Evolutionary conservation across 2,329 filamentous ascomycete species (phyloP), one percentile per base, ranked within the genome.

Genomic region (Claviceps citrina): DNA sequence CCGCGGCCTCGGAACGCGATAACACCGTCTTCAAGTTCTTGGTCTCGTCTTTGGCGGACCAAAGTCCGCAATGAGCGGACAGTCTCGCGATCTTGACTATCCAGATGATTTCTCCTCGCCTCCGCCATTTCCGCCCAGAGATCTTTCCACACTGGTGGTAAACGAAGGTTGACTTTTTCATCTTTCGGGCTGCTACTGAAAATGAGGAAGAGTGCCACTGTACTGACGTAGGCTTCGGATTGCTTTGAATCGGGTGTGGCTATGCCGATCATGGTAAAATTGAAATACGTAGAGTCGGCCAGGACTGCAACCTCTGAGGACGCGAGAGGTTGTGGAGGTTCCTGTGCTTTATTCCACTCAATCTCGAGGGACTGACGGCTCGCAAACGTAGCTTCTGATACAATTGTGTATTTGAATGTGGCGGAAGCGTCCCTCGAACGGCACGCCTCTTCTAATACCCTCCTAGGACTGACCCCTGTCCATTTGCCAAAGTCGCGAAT

Each of bases 401-500:
- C 64, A 31, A 81, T 60, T 41, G 68, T 76, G 55, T 80, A 91
- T 3, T 61, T 64, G 19, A 94, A 60, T 49, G 71, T 80, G 24
- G 71, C 81, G 3, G 69, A 68, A 1, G 79, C 65, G 54, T 94
- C 85, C 59, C 84, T 80, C 46, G 85, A 75, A 50, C 81, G 79
- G 56, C 87, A 93, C n/a, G 84, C 75, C 57, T 95, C 87, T 56
- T 95, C 86, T 10, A 96, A 62, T 22, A 84, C 70, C 47, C 81
- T 72, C 45, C 76, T 73, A 13, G 89, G 87, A 49, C 66, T 82
- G 24, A 93, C 61, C 7, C 89, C 87, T 12, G 73, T 73, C 66
- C 77, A 78, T 56, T 84, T 85, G 1, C 84, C 86, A 66, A 96
- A 95, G 51, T 95, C 81, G 32, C 83, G 70, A 36, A 93, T 70